Conservation (phyloP, 2,329 filamentous ascomycete genomes). For the Aspergillus sp. region DNA sequence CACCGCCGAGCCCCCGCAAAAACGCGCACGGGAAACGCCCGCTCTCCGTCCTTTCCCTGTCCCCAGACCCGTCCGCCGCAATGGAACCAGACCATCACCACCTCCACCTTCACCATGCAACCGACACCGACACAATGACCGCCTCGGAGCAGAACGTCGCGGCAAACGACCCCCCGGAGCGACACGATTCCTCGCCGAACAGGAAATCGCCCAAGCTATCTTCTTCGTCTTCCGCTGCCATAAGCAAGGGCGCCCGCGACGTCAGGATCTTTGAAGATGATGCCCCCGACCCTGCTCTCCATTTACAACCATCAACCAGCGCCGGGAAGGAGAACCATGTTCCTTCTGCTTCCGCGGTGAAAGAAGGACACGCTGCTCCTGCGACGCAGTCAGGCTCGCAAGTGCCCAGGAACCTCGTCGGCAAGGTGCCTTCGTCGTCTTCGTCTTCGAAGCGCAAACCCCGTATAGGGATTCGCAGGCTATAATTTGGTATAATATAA, state of each 20-base stretch:
- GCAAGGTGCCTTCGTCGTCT: constrained; percentile 6
- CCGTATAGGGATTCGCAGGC: constrained; percentile 25
- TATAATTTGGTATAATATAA: too few relatives aligned
- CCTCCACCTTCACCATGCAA: not conserved
- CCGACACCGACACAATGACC: constrained; percentile 17
- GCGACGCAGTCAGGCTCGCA: not conserved
- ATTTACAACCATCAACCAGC: constrained; percentile 8
- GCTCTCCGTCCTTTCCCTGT: constrained; percentile 31
- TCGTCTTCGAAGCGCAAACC: constrained; percentile 21
- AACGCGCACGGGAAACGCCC: constrained; percentile 34
- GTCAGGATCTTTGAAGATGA: constrained; percentile 28
- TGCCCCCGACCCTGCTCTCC: constrained; percentile 10
- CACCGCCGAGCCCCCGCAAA: constrained; percentile 28
- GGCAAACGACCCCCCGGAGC: constrained; percentile 20
- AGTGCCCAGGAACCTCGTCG: constrained; percentile 15
- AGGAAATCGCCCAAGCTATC: constrained; percentile 30
- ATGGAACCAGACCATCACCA: constrained; percentile 21
- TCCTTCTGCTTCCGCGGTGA: constrained; percentile 2
- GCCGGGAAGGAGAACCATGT: constrained; percentile 19
- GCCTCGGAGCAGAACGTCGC: constrained; percentile 35
- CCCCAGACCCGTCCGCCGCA: constrained; percentile 24
- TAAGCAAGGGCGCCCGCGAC: constrained; percentile 17
- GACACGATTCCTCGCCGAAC: constrained; percentile 15
- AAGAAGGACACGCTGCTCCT: too few relatives aligned
- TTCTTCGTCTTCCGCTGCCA: constrained; percentile 12